Conservation (phyloP, 495 filamentous ascomycete species). For the Annulohypoxylon moriforme region DNA sequence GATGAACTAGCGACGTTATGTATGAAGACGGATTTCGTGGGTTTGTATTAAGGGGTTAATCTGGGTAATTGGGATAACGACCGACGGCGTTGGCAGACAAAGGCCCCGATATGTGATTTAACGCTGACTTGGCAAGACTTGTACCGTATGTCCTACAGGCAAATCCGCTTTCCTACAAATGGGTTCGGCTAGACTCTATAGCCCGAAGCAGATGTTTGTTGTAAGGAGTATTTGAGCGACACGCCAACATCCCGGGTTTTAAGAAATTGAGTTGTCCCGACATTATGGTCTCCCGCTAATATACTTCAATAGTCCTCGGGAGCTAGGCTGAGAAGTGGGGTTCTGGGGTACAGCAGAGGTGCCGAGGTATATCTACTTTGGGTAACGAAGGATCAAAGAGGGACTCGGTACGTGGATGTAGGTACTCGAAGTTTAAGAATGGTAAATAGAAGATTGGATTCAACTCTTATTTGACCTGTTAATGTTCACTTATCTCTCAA, state of each 20-base stretch:
- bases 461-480: no score
- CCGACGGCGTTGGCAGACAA: not conserved
- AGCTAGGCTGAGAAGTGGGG: conserved; percentile 21
- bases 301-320: conserved; percentile 4
- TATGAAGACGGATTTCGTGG: not conserved
- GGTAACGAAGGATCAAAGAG: not conserved
- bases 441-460: no score
- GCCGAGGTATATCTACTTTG: conserved; percentile 40
- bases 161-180: not conserved
- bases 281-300: conserved; percentile 1
- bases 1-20: not conserved
- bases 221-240: not conserved
- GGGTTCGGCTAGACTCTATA: not conserved
- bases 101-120: not conserved
- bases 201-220: not conserved
- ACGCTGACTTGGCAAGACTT: not conserved
- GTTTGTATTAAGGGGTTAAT: not conserved
- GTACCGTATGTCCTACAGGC: not conserved
- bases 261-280: not conserved
- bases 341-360: conserved; percentile 28
- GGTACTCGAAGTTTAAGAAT: no score
- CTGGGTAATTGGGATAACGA: not conserved
- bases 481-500: no score
- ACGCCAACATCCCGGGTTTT: not conserved
- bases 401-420: not conserved